Evolutionary conservation across 2,329 filamentous ascomycete genomes (phyloP), one percentile per base, ranked within the genome.

Genomic region (Botrytis hyacinthi): DNA sequence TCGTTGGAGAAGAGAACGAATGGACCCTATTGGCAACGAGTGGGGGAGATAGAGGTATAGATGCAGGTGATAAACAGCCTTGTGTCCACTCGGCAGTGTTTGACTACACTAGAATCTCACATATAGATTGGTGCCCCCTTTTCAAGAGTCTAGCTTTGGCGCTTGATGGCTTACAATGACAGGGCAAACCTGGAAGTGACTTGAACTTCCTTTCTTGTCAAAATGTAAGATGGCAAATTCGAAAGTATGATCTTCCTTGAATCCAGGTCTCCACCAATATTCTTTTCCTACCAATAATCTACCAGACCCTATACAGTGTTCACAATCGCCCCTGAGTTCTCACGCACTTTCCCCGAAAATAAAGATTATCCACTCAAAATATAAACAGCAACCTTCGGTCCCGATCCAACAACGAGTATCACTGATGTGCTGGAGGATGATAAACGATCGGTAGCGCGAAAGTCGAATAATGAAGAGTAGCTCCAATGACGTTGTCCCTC

Each of bases 41-140:
- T 77, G 75, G 75, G 76, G 77, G 76, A 79, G 73, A 77, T 77
- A 79, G 76, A 70, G 70, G 73, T 63, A 68, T 68, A 71, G 71
- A 48, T 78, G 76, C 78, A 79, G 76, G 76, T 78, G 73, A 74
- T 74, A 59, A 74, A 74, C 71, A 76, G 70, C 73, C 74, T 76
- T 78, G 77, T 76, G 74, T 76, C 77, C 78, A 77, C 75, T 77
- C 72, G 77, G 75, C 74, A 76, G 65, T 63, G 54, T 71, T 71
- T 63, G 59, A 63, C 74, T 73, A 74, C 69, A 70, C 73, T 74
- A 73, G 48, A 46, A 61, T 72, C 66, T 75, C 74, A 77, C 75
- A 72, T 78, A 78, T 78, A 77, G 76, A 77, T 44, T 69, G 71
- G 73, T 75, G 75, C 63, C 72, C 74, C 66, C 32, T 74, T 73